Evolutionary conservation across 148 eudicot genomes (phyloP).

Genomic region (Arctostaphylos glauca): DNA sequence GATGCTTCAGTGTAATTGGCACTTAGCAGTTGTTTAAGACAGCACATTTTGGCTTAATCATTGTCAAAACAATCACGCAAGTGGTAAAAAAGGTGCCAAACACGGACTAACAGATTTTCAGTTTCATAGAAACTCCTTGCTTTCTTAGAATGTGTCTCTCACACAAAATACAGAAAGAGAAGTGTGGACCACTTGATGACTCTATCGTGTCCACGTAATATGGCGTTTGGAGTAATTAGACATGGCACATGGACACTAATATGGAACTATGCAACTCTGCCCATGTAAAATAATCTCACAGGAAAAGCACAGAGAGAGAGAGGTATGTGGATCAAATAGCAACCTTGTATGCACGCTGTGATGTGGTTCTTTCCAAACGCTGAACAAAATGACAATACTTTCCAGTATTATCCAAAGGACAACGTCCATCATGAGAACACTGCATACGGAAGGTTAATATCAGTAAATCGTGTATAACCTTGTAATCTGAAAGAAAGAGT

Average conservation of each 20-base stretch:
- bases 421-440: constrained; percentile 95
- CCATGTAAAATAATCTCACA: background rate
- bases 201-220: background rate
- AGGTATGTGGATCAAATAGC: background rate
- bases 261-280: background rate
- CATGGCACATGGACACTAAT: background rate
- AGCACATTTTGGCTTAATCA: background rate
- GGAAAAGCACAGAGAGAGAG: background rate
- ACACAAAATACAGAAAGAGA: background rate
- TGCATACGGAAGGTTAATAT: constrained; percentile 26
- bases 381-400: constrained; percentile 96
- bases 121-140: background rate
- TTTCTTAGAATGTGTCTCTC: background rate
- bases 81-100: background rate
- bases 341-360: constrained; percentile 90
- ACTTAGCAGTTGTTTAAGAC: background rate
- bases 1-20: background rate
- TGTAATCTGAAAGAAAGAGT: background rate
- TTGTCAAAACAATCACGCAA: background rate
- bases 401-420: constrained; percentile 75
- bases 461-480: background rate
- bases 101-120: background rate
- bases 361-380: constrained; percentile 81
- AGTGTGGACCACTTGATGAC: background rate
- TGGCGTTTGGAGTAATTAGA: background rate